Evolutionary conservation across 164 flowering plant species (phyloP), one percentile per base, ranked within the genome.

Genomic region (Aristolochia fimbriata): DNA sequence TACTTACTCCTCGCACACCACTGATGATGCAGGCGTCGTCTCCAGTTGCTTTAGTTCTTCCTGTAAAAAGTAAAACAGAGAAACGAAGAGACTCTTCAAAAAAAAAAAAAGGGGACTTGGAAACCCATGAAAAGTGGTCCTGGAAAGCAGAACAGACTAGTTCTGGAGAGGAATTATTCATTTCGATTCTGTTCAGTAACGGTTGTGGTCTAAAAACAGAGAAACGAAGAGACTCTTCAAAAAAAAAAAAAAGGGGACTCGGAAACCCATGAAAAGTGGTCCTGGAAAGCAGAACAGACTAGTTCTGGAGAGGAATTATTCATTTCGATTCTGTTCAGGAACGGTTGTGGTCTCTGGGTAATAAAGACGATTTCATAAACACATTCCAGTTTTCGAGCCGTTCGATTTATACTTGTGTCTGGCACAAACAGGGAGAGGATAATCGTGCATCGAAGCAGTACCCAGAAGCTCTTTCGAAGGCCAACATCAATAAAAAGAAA

Each of bases 1-100:
- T 23, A 52, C 55, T 52, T 52, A 52, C 55, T 52, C 27, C 27
- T 52, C 27, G 30, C 55, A 52, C 25, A 52, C 55, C 6, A 19
- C 55, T 21, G 55, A 52, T 21, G 55, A 23, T 27, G 25, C 15
- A 22, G 12, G 27, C 30, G 5, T 52, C 14, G 16, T 15, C 23
- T 52, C 55, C 25, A 52, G 55, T 19, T 52, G 16, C 27, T 52
- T 27, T 22, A 52, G 55, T 52, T 52, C 55, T 22, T 52, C 25
- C 55, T 52, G 55, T 49, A 49, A 15, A 16, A 16, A 16, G 7
- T n/a, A n/a, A n/a, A n/a, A n/a, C n/a, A 15, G 51, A 10, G 43
- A 37, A 37, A 37, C 11, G 12, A 37, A 37, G 43, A 37, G 43
- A 37, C 51, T 5, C 20, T 49, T 49, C 4, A 49, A 49, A 5